Conservation (phyloP, 805 yeast species). For the Yarrowia sp. region DNA sequence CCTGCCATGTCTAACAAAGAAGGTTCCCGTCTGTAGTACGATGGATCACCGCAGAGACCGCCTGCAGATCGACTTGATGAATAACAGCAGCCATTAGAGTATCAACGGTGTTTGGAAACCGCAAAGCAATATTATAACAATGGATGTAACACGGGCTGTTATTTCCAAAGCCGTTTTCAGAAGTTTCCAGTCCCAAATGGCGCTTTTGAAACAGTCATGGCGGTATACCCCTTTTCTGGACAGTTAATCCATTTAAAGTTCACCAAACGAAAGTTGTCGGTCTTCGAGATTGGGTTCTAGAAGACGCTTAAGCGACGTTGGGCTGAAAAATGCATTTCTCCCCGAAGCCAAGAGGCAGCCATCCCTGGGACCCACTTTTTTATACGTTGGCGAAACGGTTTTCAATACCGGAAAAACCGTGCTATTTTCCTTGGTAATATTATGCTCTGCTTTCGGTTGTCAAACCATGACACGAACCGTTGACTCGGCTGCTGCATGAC, state of each 20-base stretch:
- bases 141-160: background rate
- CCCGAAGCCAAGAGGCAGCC: background rate
- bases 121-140: too few relatives aligned
- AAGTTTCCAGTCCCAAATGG: background rate
- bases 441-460: background rate
- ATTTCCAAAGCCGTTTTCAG: background rate
- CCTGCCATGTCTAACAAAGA: background rate
- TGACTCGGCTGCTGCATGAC: background rate
- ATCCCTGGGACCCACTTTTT: background rate
- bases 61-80: background rate
- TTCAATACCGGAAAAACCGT: too few relatives aligned
- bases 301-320: background rate
- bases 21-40: background rate
- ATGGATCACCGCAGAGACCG: background rate
- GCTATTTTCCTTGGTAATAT: too few relatives aligned
- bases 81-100: background rate
- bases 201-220: background rate
- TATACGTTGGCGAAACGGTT: too few relatives aligned
- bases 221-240: background rate
- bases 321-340: background rate
- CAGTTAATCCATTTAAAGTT: background rate
- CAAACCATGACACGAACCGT: background rate
- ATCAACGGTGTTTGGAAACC: background rate
- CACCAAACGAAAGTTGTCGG: background rate
- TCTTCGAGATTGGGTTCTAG: constrained; percentile 3